Base-by-base conservation (phyloP, 2,329 filamentous ascomycete genomes). In the Penicillium brevicompactum region DNA sequence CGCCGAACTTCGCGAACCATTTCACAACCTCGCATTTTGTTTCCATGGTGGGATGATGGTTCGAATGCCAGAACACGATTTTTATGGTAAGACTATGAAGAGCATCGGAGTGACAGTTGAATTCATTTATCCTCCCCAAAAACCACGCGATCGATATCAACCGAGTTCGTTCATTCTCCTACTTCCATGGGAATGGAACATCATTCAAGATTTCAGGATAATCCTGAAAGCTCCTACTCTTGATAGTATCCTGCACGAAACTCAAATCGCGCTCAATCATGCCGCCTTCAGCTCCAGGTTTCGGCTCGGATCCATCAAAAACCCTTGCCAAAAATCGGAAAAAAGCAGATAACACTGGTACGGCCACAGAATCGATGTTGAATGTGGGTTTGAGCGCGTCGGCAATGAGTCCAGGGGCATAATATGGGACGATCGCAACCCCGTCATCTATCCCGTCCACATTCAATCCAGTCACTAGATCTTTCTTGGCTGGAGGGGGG, bases 341-440 rank as follows among this genome's bases (percentile, higher is more conserved):
- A 37, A 58, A 59, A 5, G 53, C 56, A 18, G n/a, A 21, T 42
- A 61, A n/a, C 3, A 42, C 43, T 24, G 21, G n/a, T 7, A 56
- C n/a, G 1, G 45, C 27, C 14, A 10, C 5, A 4, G 9, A 46
- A 16, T 59, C 56, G 8, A 50, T 60, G 9, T 63, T 51, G 37
- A 63, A 58, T 9, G 42, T 61, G 14, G 53, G 56, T 46, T 69
- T 61, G 34, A 75, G 60, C 0, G 63, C 67, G 41, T 70, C 68
- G 5, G 66, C 65, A 24, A 74, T 59, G 11, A 75, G 62, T 2
- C 71, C 73, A 2, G 74, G 74, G 56, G 73, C 71, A 41, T 77
- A 77, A 32, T 74, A 75, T 4, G 70, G 70, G 7, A 74, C 58
- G 11, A 76, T 67, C 0, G 73, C 74, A 7, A 66, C 67, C 32